Evolutionary conservation across 805 yeast species (phyloP), one percentile per base, ranked within the genome.

Genomic region (Sugiyamaella valdiviana): DNA sequence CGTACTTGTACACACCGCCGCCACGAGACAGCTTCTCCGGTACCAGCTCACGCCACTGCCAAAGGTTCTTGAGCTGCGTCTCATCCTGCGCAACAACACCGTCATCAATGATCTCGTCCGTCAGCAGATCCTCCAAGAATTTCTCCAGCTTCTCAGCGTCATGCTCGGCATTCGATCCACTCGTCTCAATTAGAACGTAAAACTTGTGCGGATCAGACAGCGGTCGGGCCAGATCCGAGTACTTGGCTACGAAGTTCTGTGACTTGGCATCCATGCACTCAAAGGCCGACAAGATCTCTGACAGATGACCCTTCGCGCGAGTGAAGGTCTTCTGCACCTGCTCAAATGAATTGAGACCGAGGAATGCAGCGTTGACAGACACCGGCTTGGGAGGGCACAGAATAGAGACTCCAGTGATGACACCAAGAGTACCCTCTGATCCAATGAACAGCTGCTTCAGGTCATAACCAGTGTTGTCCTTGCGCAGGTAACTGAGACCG

Each of bases 1-100:
- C 99, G 63, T 93, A 93, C 70, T 93, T 93, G 73, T 91, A 93
- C 45, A 91, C 97, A 58, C 98, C 99, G 45, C 99, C 98, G 35
- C 75, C 80, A 51, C 78, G 75, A 44, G 85, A 83, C 5, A 86
- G 76, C 5, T 96, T 90, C 70, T 93, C 99, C 37, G 96, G 88
- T 54, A 91, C 80, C 53, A 83, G 77, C 69, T 93, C 99, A 70
- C 99, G 82, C 98, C 98, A 93, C 29, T 81, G 72, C 99, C 99
- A 93, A 58, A 93, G 75, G 48, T 80, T 80, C 52, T 73, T 74
- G 51, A 86, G 68, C 67, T 93, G 98, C 1, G 93, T 74, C 69
- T 87, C 96, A 65, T 90, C 97, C 66, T 89, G 96, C 6, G 99
- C 96, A 55, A 93, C 85, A 37, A 88, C 90, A 61, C 99, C 99